A percentile compares a stretch with the other conserved stretches of the same genome.
Evolutionary conservation across 2,329 filamentous ascomycete genomes (phyloP).

Genomic region (Diaporthe citrichinensis): DNA sequence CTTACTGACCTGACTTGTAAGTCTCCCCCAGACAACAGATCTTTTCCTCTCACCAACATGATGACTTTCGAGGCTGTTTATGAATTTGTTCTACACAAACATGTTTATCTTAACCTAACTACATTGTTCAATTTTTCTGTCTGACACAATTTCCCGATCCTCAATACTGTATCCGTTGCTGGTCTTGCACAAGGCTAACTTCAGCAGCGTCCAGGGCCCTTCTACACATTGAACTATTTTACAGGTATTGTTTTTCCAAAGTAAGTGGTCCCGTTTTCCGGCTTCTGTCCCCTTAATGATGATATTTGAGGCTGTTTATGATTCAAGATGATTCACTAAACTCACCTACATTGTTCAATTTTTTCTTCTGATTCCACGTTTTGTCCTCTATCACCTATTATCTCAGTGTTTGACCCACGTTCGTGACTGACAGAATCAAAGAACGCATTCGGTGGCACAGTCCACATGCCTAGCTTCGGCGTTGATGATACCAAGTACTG

Average conservation of each 20-base stretch:
- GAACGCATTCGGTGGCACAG: not conserved
- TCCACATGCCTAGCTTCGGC: no score
- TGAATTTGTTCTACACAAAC: conserved; percentile 51
- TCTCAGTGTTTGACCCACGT: no score
- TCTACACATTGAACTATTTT: no score
- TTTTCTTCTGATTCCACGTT: conserved; percentile 44
- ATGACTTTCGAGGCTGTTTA: conserved; percentile 56
- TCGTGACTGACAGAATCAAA: not conserved
- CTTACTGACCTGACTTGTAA: not conserved
- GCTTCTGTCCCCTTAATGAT: conserved; percentile 52
- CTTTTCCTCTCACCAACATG: conserved; percentile 42
- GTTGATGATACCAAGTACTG: not conserved
- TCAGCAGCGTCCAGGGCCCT: not conserved
- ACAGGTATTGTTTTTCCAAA: not conserved
- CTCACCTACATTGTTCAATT: conserved; percentile 48
- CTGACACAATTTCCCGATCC: conserved; percentile 11
- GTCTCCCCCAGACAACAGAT: not conserved
- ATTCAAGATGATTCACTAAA: conserved; percentile 55
- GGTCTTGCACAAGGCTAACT: not conserved
- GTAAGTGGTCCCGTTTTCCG: not conserved
- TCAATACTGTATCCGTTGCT: conserved; percentile 45
- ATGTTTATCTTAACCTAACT: conserved; percentile 48
- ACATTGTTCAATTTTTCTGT: conserved; percentile 36
- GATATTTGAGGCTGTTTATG: conserved; percentile 65
- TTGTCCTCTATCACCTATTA: no score